Percentiles rank a stretch among this genome's conserved stretches.
Evolutionary conservation across 2,329 filamentous ascomycete species (phyloP).

Genomic region (Neonectria sp.): DNA sequence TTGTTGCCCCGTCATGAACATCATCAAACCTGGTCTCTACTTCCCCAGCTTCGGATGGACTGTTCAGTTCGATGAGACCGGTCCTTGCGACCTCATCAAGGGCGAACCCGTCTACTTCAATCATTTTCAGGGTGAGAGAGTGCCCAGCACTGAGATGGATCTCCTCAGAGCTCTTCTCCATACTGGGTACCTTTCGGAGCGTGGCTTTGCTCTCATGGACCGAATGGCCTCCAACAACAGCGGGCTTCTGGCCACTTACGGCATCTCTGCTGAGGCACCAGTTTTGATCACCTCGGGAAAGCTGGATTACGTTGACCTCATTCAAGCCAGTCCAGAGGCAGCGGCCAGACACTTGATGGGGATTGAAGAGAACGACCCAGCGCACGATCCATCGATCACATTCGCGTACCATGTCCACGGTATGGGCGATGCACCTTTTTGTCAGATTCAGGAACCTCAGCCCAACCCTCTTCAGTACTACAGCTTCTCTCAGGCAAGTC

Average conservation of each 20-base stretch:
- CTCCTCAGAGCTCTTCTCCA: conserved; percentile 44
- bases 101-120: background rate
- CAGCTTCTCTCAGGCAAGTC: background rate
- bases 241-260: conserved; percentile 46
- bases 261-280: conserved; percentile 8
- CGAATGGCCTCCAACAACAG: conserved; percentile 42
- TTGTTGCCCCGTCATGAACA: conserved; percentile 61
- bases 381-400: too few species aligned
- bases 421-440: background rate
- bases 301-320: conserved; percentile 37
- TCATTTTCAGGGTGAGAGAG: conserved; percentile 12
- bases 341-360: conserved; percentile 43
- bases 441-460: conserved; percentile 1
- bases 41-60: conserved; percentile 63
- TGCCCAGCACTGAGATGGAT: conserved; percentile 49
- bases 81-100: conserved; percentile 34
- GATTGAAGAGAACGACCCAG: too few species aligned
- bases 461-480: conserved; percentile 11
- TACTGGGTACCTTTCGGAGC: conserved; percentile 46
- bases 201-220: conserved; percentile 41
- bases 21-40: conserved; percentile 62
- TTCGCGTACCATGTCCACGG: conserved; percentile 3
- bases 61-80: conserved; percentile 51
- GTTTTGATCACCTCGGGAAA: conserved; percentile 37
- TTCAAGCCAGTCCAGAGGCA: conserved; percentile 35